Evolutionary conservation across 2,329 filamentous ascomycete species (phyloP).

Genomic region (Eutypella sp.): DNA sequence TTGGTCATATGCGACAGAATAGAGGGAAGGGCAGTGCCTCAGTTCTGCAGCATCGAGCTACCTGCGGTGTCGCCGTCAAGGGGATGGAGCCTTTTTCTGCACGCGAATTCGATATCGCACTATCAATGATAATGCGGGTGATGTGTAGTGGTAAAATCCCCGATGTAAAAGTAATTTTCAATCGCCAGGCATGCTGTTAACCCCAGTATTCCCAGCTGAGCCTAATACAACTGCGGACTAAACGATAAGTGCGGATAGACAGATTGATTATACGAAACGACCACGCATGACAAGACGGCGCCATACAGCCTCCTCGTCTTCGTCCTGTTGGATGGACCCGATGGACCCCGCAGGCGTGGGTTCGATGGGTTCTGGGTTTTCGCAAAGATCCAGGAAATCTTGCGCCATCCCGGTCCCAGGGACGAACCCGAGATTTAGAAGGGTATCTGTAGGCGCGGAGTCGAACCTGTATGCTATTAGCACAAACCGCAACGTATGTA

Average conservation of each 20-base stretch:
- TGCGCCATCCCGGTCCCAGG: conserved; percentile 27
- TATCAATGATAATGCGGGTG: no score
- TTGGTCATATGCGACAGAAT: no score
- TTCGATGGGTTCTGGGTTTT: conserved; percentile 28
- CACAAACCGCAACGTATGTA: conserved; percentile 7
- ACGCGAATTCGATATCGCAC: no score
- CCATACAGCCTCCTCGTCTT: conserved; percentile 30
- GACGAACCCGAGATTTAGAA: conserved; percentile 28
- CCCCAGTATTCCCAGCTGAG: no score
- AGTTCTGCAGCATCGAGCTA: no score
- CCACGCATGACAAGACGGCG: conserved; percentile 29
- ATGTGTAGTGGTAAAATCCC: no score
- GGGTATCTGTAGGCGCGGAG: conserved; percentile 25
- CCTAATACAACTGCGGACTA: not conserved
- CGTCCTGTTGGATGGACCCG: conserved; percentile 20
- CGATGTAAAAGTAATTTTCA: no score
- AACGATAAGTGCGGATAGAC: not conserved
- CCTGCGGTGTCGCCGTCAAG: no score
- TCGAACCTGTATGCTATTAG: conserved; percentile 22
- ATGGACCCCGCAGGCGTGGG: conserved; percentile 18
- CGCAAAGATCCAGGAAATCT: conserved; percentile 29
- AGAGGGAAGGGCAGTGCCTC: no score
- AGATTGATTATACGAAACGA: conserved; percentile 21
- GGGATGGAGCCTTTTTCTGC: no score
- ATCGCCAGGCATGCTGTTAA: no score